phyloP scores from a whole-genome alignment of 345 rosid genomes.

The Ailanthus altissimus region DNA sequence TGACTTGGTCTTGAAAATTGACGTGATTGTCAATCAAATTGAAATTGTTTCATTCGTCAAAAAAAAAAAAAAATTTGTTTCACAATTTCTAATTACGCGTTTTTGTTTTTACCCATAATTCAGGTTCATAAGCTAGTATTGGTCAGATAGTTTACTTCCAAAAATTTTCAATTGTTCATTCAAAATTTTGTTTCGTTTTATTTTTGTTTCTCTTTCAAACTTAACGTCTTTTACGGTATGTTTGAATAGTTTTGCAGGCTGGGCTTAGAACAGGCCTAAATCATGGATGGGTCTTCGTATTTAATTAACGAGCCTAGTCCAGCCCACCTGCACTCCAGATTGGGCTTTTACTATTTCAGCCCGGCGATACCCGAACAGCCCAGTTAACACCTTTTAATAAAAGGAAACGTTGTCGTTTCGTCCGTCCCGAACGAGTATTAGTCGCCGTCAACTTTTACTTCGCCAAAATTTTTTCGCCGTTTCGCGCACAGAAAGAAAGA shows the following conservation, averaged over 20 bases:
- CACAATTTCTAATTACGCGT: background rate
- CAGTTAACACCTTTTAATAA: background rate
- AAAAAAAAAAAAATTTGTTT: too few relatives aligned
- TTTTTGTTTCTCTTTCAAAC: too few relatives aligned
- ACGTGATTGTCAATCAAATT: background rate
- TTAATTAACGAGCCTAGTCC: background rate
- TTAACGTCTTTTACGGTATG: background rate
- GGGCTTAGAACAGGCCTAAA: too few relatives aligned
- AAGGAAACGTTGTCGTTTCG: background rate
- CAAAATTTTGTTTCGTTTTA: too few relatives aligned
- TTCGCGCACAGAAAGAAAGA: slow-evolving; percentile 28
- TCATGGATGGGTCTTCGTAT: too few relatives aligned
- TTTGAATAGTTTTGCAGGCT: too few relatives aligned
- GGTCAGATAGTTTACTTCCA: background rate
- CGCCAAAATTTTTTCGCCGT: background rate
- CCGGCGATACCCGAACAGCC: background rate
- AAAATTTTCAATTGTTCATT: background rate
- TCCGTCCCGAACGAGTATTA: background rate
- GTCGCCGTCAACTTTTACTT: slow-evolving; percentile 22
- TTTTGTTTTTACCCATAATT: background rate
- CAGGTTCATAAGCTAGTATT: background rate
- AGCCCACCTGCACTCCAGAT: background rate
- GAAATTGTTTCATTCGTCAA: too few relatives aligned
- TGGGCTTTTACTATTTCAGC: background rate
- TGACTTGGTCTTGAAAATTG: slow-evolving; percentile 2